Evolutionary conservation across 129 eudicot species (phyloP), one percentile per base, ranked within the genome.

Genomic region (Lonicera japonica): DNA sequence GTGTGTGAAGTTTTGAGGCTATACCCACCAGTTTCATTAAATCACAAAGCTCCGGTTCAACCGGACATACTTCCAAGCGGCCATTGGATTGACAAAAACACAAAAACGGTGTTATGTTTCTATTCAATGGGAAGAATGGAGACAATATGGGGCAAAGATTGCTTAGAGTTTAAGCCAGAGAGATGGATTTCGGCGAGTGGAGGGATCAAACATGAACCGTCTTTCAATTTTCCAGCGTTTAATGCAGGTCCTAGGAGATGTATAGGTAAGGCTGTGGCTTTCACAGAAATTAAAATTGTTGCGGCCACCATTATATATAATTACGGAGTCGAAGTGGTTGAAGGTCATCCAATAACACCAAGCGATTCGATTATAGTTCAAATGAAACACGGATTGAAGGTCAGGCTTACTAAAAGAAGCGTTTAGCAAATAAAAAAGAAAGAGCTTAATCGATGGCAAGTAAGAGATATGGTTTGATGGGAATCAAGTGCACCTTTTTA

Each of bases 131-230:
- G n/a, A n/a, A n/a, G n/a, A n/a, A n/a, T n/a, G n/a, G n/a, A n/a
- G n/a, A n/a, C 38, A 3, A 23, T 66, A 54, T 66, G 70, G 70
- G 70, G 72, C 1, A 25, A 67, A 55, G 72, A 67, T 67, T 67
- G 72, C 55, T 55, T 40, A 34, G 57, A 67, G 53, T 67, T 67
- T 21, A 67, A 56, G 64, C 72, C 72, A 2, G 63, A 43, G 40
- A 67, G 72, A 57, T 67, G 72, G 72, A 67, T 67, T 55, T 20
- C 64, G n/a, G 56, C 56, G 11, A 8, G 20, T 12, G 64, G 64
- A 47, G 58, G 57, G 5, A 67, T 67, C 19, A 67, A 56, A 41
- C 46, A 56, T 5, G 72, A 56, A 54, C 72, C 72, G 8, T 56
- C 72, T 18, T 67, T 16, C 52, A 67, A 67, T 45, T 67, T 67